Evolutionary conservation across 164 flowering plant genomes (phyloP).

Genomic region (Echeveria elegans): DNA sequence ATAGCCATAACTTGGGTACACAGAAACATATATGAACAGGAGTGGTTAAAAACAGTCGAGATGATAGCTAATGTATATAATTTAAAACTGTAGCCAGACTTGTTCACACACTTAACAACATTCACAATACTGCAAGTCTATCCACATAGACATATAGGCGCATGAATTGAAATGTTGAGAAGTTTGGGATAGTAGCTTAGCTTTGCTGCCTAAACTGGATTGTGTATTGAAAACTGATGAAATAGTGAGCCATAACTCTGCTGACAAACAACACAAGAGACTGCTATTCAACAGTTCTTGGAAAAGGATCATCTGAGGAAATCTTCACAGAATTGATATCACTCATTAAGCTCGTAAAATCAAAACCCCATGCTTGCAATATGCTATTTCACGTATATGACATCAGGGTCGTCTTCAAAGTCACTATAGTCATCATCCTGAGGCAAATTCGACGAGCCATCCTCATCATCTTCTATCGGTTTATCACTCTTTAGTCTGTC

Average conservation of each 20-base stretch:
- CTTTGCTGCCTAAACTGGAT: background rate
- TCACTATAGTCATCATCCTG: background rate
- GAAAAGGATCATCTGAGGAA: background rate
- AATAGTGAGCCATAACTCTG: too few relatives aligned
- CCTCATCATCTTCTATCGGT: background rate
- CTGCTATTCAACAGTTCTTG: background rate
- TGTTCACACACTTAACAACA: too few relatives aligned
- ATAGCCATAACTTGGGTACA: background rate
- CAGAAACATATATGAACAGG: too few relatives aligned
- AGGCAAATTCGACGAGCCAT: background rate
- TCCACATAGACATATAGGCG: too few relatives aligned
- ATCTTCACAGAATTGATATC: background rate
- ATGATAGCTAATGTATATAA: too few relatives aligned
- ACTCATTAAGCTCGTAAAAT: background rate
- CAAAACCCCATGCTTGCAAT: background rate
- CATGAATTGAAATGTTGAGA: too few relatives aligned
- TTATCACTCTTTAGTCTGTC: background rate
- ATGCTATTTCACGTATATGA: background rate
- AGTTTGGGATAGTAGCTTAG: background rate
- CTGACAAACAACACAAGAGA: background rate
- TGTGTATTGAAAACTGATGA: background rate
- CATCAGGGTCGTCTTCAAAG: slow-evolving; percentile 6
- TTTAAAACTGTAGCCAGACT: too few relatives aligned
- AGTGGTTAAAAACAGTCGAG: background rate
- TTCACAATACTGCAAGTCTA: too few relatives aligned